Conservation (phyloP, 441 rosid species). For the Kokia cookei region DNA sequence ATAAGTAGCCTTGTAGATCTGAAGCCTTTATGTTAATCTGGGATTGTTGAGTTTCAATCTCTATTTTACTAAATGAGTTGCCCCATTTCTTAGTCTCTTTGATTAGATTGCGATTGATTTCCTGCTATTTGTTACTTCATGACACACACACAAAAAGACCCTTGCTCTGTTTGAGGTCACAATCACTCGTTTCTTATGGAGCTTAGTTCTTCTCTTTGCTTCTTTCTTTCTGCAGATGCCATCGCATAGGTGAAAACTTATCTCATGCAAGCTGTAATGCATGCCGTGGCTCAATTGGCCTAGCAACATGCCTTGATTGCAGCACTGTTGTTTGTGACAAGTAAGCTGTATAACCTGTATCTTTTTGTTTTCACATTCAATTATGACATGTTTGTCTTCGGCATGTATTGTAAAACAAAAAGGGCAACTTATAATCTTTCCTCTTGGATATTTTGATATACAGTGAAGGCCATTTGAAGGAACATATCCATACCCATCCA, state of each 20-base stretch:
- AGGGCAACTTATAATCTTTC: not conserved
- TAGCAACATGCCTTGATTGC: slow-evolving; percentile 70
- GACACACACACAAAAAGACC: not conserved
- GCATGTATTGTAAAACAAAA: not conserved
- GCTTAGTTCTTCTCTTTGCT: not conserved
- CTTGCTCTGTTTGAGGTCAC: not conserved
- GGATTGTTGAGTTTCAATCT: not conserved
- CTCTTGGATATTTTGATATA: slow-evolving; percentile 9
- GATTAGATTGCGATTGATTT: not conserved
- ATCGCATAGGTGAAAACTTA: slow-evolving; percentile 37
- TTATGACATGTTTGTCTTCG: not conserved
- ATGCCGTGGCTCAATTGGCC: slow-evolving; percentile 41
- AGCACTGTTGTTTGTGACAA: slow-evolving; percentile 50
- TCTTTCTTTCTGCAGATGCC: slow-evolving; percentile 43
- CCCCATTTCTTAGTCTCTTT: not conserved
- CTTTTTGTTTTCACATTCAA: not conserved
- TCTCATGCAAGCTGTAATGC: slow-evolving; percentile 43
- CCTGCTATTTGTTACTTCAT: not conserved
- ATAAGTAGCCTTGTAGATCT: not conserved
- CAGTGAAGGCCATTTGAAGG: slow-evolving; percentile 76
- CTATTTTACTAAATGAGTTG: not conserved
- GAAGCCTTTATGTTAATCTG: not conserved
- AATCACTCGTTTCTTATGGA: not conserved
- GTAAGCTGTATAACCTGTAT: slow-evolving; percentile 26
- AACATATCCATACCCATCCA: slow-evolving; percentile 39